These are phyloP conservation scores for Mycena kentingensis DNA, from an alignment of 768 basidiomycete genomes.

Conservation along the genomic window DNA sequence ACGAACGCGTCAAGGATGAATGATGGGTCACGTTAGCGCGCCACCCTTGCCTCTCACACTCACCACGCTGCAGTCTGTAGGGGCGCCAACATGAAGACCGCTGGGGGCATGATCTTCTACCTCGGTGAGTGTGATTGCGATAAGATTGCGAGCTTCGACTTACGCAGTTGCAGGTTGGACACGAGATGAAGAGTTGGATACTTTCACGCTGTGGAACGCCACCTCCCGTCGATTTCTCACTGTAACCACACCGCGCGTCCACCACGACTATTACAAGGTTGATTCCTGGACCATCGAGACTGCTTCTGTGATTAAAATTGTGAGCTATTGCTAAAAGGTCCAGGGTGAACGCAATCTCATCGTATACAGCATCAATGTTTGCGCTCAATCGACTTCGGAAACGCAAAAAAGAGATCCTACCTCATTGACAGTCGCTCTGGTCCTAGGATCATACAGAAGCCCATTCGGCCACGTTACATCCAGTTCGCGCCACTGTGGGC, in stretches of 20 bases:
- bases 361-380: neutral
- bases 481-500: conserved; percentile 13
- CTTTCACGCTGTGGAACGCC: neutral
- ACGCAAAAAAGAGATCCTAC: neutral
- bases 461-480: neutral
- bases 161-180: too few relatives aligned
- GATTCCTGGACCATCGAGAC: too few relatives aligned
- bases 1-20: too few relatives aligned
- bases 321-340: neutral
- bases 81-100: neutral
- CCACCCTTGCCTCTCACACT: neutral
- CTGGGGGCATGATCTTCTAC: neutral
- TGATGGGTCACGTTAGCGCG: too few relatives aligned
- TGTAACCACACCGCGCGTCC: too few relatives aligned
- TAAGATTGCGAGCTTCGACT: too few relatives aligned
- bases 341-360: neutral
- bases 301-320: too few relatives aligned
- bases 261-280: too few relatives aligned
- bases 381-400: conserved; percentile 10
- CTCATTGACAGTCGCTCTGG: conserved; percentile 1
- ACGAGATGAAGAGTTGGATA: neutral
- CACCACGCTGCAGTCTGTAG: neutral
- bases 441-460: conserved; percentile 12
- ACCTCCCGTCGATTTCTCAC: neutral
- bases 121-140: neutral